Base-by-base conservation (phyloP, 2,329 filamentous ascomycete species). In the Colletotrichum tanaceti region DNA sequence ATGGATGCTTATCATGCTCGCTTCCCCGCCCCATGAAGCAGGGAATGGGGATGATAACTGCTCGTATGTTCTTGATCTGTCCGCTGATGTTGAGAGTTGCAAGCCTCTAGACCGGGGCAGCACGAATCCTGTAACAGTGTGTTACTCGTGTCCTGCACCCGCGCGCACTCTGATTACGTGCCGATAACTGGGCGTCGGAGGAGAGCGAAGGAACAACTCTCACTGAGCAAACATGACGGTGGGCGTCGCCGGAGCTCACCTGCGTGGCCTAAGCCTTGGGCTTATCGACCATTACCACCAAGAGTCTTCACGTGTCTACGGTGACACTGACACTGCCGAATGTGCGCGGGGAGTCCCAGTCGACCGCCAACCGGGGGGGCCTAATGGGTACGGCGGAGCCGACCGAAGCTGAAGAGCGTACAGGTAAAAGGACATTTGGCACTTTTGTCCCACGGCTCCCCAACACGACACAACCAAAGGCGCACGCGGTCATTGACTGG, bases 401-500 rank as follows among this genome's bases (percentile, higher is more conserved):
- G 66, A 64, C 66, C 66, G 66, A 69, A 66, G 62, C 57, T 69
- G 66, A 54, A 55, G 61, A 39, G 28, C 28, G 28, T 32, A 16
- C 28, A 24, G 4, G 24, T n/a, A n/a, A 4, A 57, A 41, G 57
- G 20, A 38, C 53, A 58, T 47, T 47, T 32, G 60, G 65, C 65
- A 64, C 65, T 64, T 63, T 68, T 54, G 52, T 64, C 46, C 18
- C n/a, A 44, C 38, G 28, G 55, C 57, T n/a, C n/a, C n/a, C n/a
- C n/a, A n/a, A n/a, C n/a, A n/a, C 54, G 49, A 60, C 65, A 38
- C 63, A n/a, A 39, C 24, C 2, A 13, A 44, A 35, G 54, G 39
- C 54, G 58, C 67, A 70, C 67, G 63, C 67, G 67, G 63, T 59
- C 67, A 58, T 63, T 68, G 63, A 58, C 63, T 63, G 58, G 54